Percentiles rank a stretch among this genome's conserved stretches.
These are phyloP conservation scores for Cystofilobasidium ferigula DNA, from an alignment of 768 basidiomycete species.

Conservation along the genomic window DNA sequence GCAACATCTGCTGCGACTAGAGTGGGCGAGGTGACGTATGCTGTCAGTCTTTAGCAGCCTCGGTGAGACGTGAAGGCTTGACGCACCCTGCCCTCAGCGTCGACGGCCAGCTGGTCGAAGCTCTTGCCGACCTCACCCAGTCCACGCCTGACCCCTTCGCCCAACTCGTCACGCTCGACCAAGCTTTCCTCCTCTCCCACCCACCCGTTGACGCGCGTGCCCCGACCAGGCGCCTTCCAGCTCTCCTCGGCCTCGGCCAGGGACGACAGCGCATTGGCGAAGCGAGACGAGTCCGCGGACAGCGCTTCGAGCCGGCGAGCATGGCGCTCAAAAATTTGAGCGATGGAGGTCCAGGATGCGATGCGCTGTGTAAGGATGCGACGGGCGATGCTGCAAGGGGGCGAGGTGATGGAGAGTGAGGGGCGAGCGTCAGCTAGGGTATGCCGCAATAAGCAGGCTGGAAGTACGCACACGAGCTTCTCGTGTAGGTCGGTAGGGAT, in stretches of 20 bases:
- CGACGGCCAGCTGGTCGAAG: conserved; percentile 34
- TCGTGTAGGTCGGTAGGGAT: conserved; percentile 88
- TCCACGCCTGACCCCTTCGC: conserved; percentile 63
- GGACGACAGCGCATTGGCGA: conserved; percentile 70
- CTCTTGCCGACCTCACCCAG: conserved; percentile 43
- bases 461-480: conserved; percentile 63
- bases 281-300: conserved; percentile 71
- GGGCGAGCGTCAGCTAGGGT: too few relatives aligned
- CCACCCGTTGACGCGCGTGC: conserved; percentile 21
- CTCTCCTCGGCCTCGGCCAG: conserved; percentile 59
- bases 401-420: too few relatives aligned
- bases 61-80: background rate
- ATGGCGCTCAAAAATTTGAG: conserved; percentile 72
- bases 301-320: conserved; percentile 83
- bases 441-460: too few relatives aligned
- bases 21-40: background rate
- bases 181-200: conserved; percentile 37
- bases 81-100: conserved; percentile 35
- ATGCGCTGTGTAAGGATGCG: conserved; percentile 63
- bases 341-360: conserved; percentile 85
- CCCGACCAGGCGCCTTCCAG: conserved; percentile 58
- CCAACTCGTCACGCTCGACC: conserved; percentile 55
- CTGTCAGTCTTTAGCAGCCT: background rate
- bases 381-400: conserved; percentile 57
- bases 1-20: conserved; percentile 11